phyloP scores from a whole-genome alignment of 768 basidiomycete species.

The Phlebiopsis flavidoalba region DNA sequence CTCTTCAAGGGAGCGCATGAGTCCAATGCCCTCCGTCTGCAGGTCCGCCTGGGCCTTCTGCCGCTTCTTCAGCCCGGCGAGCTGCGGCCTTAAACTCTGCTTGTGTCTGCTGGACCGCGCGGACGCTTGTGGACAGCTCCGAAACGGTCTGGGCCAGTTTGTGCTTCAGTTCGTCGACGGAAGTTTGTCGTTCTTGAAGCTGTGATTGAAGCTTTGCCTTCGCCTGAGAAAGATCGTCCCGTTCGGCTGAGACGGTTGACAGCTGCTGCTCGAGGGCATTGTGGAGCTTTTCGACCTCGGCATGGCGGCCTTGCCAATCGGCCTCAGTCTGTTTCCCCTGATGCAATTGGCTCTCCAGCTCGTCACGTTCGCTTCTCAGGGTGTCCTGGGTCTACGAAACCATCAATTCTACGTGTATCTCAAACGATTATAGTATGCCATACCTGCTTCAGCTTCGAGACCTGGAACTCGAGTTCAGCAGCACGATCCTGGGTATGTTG shows the following conservation, averaged over 20 bases:
- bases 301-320: slow-evolving; percentile 44
- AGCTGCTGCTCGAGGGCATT: slow-evolving; percentile 38
- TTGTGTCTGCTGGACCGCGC: slow-evolving; percentile 56
- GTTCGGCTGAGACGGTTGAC: slow-evolving; percentile 38
- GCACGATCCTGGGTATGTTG: slow-evolving; percentile 78
- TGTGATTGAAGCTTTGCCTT: slow-evolving; percentile 45
- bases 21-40: slow-evolving; percentile 70
- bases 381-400: slow-evolving; percentile 44
- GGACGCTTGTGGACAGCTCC: slow-evolving; percentile 46
- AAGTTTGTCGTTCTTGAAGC: slow-evolving; percentile 38
- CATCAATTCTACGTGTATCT: slow-evolving; percentile 3
- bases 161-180: slow-evolving; percentile 50
- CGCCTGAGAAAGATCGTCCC: slow-evolving; percentile 43
- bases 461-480: slow-evolving; percentile 78
- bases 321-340: slow-evolving; percentile 37
- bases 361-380: slow-evolving; percentile 59
- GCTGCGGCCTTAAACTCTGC: slow-evolving; percentile 60
- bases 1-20: slow-evolving; percentile 80
- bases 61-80: slow-evolving; percentile 71
- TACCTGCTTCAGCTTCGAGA: slow-evolving; percentile 77
- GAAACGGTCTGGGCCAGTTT: slow-evolving; percentile 52
- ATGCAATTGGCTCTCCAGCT: slow-evolving; percentile 42
- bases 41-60: slow-evolving; percentile 65
- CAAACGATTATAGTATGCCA: slow-evolving; percentile 8
- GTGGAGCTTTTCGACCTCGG: slow-evolving; percentile 39